phyloP scores from a whole-genome alignment of 2,329 filamentous ascomycete genomes.

The Fusarium sp. region DNA sequence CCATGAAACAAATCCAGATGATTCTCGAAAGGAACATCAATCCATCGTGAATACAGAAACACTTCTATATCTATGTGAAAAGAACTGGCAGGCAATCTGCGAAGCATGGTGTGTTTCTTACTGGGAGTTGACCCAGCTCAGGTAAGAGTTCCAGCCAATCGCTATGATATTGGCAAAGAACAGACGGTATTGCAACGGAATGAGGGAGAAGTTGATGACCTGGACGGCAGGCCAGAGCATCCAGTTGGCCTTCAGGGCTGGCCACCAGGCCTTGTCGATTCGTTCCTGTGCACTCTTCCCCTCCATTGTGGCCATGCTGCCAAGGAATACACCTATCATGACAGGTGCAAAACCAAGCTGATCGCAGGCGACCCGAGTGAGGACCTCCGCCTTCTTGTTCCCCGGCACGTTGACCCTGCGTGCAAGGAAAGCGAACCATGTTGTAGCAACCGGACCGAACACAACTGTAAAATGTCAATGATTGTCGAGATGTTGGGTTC shows the following conservation, averaged over 20 bases:
- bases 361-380: conserved; percentile 82
- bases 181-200: conserved; percentile 84
- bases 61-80: conserved; percentile 33
- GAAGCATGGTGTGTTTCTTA: conserved; percentile 17
- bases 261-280: conserved; percentile 74
- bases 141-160: conserved; percentile 72
- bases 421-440: conserved; percentile 86
- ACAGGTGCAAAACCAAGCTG: conserved; percentile 86
- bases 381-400: conserved; percentile 74
- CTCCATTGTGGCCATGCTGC: conserved; percentile 85
- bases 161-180: conserved; percentile 87
- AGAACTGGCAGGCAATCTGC: neutral
- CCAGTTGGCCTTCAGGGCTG: conserved; percentile 84
- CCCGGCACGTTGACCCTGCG: conserved; percentile 68
- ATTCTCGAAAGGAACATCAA: conserved; percentile 1
- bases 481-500: neutral
- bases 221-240: conserved; percentile 90
- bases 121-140: conserved; percentile 69
- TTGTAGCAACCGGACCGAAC: conserved; percentile 88
- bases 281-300: conserved; percentile 71
- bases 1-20: neutral
- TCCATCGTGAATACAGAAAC: conserved; percentile 13
- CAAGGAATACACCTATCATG: conserved; percentile 84
- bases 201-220: conserved; percentile 85
- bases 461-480: conserved; percentile 61